A percentile compares a stretch with the other conserved stretches of the same genome.
phyloP scores from a whole-genome alignment of 345 rosid genomes.

The Leavenworthia alabamica region DNA sequence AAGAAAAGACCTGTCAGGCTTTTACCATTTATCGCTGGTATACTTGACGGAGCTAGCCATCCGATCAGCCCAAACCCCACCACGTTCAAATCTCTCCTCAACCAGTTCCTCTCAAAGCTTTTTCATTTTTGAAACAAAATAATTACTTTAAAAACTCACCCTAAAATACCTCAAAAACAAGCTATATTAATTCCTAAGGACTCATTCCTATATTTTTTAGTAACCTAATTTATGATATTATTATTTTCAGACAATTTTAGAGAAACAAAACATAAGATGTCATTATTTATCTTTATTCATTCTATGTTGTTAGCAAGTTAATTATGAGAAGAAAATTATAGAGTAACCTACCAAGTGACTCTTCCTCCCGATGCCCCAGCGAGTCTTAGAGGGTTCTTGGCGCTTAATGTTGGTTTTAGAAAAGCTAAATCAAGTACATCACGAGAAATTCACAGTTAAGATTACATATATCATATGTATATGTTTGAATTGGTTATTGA shows the following conservation, averaged over 20 bases:
- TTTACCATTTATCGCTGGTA: slow-evolving; percentile 76
- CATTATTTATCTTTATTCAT: background rate
- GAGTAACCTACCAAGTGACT: slow-evolving; percentile 47
- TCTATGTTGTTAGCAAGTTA: background rate
- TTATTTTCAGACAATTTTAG: too few species aligned
- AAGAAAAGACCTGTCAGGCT: slow-evolving; percentile 91
- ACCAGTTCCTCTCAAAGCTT: slow-evolving; percentile 86
- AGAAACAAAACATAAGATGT: background rate
- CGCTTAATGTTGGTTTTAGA: slow-evolving; percentile 44
- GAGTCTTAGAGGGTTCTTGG: slow-evolving; percentile 50
- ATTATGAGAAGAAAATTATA: background rate
- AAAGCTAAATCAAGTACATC: slow-evolving; percentile 46
- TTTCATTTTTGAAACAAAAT: background rate
- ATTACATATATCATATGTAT: background rate
- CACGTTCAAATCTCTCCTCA: slow-evolving; percentile 66
- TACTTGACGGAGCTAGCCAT: slow-evolving; percentile 88
- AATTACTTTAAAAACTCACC: background rate
- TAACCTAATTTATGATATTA: too few species aligned
- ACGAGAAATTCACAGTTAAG: background rate
- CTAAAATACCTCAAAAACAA: background rate
- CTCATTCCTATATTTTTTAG: too few species aligned
- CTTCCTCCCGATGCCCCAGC: slow-evolving; percentile 51
- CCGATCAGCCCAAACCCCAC: slow-evolving; percentile 86
- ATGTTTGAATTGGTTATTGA: background rate
- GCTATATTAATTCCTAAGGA: background rate